Evolutionary conservation across 768 basidiomycete species (phyloP).

Genomic region (Xerocomus potaroensis): DNA sequence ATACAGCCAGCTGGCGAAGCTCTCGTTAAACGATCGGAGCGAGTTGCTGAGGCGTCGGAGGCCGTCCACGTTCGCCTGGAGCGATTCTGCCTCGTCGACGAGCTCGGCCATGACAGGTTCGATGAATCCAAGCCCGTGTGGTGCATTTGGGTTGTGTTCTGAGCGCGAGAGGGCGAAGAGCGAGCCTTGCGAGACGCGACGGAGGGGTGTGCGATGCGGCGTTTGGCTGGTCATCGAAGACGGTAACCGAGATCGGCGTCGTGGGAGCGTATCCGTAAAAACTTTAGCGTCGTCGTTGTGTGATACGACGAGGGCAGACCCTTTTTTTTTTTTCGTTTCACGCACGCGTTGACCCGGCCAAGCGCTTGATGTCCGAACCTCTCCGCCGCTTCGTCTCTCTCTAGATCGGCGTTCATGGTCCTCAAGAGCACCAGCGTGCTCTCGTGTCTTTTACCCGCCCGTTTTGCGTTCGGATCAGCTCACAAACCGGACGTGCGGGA

Average conservation of each 20-base stretch:
- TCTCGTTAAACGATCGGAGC: conserved; percentile 85
- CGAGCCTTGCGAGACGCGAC: conserved; percentile 88
- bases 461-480: conserved; percentile 27
- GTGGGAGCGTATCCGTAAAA: conserved; percentile 9
- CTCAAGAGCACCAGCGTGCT: conserved; percentile 29
- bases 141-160: conserved; percentile 60
- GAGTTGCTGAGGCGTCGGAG: conserved; percentile 70
- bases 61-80: conserved; percentile 71
- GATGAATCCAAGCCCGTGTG: conserved; percentile 81
- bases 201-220: conserved; percentile 76
- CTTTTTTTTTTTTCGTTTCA: too few relatives aligned
- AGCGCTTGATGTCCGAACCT: conserved; percentile 6
- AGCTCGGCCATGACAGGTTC: conserved; percentile 82
- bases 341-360: neutral
- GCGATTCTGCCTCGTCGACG: conserved; percentile 78
- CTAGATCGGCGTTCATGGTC: conserved; percentile 29
- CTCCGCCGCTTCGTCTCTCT: neutral
- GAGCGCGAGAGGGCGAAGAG: conserved; percentile 83
- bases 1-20: conserved; percentile 88
- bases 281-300: conserved; percentile 12
- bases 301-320: conserved; percentile 17
- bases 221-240: conserved; percentile 16
- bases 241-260: neutral
- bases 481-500: conserved; percentile 14
- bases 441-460: conserved; percentile 37